Evolutionary conservation across 805 yeast species (phyloP), one percentile per base, ranked within the genome.

Genomic region (Cyberlindnera samutprakarnensis): DNA sequence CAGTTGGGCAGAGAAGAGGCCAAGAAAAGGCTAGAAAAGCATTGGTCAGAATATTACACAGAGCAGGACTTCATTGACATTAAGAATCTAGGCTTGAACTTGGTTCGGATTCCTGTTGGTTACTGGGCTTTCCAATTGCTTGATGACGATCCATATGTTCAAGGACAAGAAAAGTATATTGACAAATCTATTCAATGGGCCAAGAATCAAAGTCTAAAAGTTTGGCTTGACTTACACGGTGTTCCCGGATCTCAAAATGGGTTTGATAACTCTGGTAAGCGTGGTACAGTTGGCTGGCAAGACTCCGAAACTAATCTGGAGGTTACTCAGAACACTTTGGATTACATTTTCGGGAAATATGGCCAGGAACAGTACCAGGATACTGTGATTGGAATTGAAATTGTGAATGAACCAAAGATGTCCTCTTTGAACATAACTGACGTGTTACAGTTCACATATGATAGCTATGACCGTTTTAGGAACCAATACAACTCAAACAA

Each of bases 241-340:
- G 78, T 70, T 9, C 92, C 94, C 6, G 92, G 90, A 1, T 78
- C 88, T 2, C 94, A 84, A 49, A 84, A 84, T 53, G 94, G 94
- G 11, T 83, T 83, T 61, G 90, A 83, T 48, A 84, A 83, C 46
- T 75, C 85, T 7, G 94, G 94, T 2, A 56, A 68, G 18, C 63
- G 87, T 47, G 57, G 57, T 14, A 47, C 53, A 13, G 43, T 64
- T n/a, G 56, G 56, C 4, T 72, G 76, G 75, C 60, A 59, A 32
- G 32, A 43, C 5, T 32, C 41, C 1, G 62, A 62, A 14, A 51
- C 57, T 28, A 67, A 75, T 37, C 59, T 66, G 24, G 56, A 66
- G 14, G 41, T 72, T 22, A 72, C 86, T 2, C 53, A 66, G 33
- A 56, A 68, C 12, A 72, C 72, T 2, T 59, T 79, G 52, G 47